Conservation (phyloP, 1,284 basidiomycete species). For the Dichomitus squalens region DNA sequence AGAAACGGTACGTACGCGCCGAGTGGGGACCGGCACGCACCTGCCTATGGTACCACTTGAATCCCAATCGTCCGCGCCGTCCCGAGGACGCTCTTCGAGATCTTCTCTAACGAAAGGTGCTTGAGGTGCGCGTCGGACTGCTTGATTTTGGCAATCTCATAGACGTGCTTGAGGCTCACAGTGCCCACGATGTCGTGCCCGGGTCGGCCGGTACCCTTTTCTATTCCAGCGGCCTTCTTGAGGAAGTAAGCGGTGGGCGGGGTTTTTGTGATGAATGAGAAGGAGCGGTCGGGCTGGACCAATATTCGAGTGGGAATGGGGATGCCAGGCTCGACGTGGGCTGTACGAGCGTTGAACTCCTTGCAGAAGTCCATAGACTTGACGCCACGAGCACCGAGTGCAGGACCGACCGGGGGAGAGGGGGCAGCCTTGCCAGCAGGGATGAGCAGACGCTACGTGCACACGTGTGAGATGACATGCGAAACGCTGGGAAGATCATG, state of each 20-base stretch:
- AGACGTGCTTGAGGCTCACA: constrained; percentile 95
- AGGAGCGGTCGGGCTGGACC: constrained; percentile 93
- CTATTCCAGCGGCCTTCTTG: constrained; percentile 89
- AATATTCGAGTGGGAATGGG: constrained; percentile 92
- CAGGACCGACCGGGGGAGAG: constrained; percentile 95
- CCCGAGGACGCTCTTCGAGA: constrained; percentile 87
- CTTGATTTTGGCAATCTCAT: constrained; percentile 99
- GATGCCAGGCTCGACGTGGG: constrained; percentile 84
- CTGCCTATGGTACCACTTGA: constrained; percentile 79
- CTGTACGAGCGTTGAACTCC: constrained; percentile 92
- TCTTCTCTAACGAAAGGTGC: constrained; percentile 81
- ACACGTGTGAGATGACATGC: constrained; percentile 49
- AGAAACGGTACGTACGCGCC: constrained; percentile 27
- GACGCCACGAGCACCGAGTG: constrained; percentile 96
- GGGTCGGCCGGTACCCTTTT: constrained; percentile 85
- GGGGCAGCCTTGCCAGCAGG: constrained; percentile 95
- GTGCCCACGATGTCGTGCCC: constrained; percentile 80
- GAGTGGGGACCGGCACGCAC: constrained; percentile 25
- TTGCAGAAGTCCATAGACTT: constrained; percentile 99
- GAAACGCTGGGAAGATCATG: constrained; percentile 6
- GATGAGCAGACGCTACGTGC: constrained; percentile 88
- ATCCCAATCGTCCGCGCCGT: constrained; percentile 86
- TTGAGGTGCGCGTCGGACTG: constrained; percentile 86
- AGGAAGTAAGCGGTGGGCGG: constrained; percentile 93
- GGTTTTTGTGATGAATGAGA: constrained; percentile 91